Conservation (phyloP, 306 rosid species). For the Prunus mume region DNA sequence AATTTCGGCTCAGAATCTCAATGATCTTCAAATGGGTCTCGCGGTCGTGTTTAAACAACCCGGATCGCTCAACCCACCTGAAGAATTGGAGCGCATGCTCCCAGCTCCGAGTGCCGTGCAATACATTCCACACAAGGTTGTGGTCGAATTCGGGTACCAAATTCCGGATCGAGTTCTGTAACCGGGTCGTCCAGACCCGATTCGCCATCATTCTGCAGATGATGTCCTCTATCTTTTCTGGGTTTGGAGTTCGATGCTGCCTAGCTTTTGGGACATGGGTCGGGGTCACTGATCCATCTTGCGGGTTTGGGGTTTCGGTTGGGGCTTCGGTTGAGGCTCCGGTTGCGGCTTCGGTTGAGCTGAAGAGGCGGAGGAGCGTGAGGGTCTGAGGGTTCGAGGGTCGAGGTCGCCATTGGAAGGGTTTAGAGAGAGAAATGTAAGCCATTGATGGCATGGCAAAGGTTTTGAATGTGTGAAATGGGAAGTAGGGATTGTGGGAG, state of each 20-base stretch:
- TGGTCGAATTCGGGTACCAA: constrained; percentile 64
- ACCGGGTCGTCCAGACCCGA: constrained; percentile 93
- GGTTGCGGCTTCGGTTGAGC: constrained; percentile 19
- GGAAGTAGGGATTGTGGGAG: background rate
- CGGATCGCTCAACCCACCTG: constrained; percentile 86
- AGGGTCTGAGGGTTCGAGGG: constrained; percentile 27
- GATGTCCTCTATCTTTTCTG: constrained; percentile 48
- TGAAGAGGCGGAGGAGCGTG: constrained; percentile 31
- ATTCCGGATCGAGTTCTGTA: constrained; percentile 72
- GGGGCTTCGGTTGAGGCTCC: background rate
- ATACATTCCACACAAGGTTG: constrained; percentile 64
- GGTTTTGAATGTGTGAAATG: background rate
- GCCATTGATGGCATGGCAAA: constrained; percentile 40
- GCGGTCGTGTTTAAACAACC: constrained; percentile 59
- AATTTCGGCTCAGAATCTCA: constrained; percentile 64
- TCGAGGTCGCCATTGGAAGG: constrained; percentile 38
- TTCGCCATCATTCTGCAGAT: constrained; percentile 74
- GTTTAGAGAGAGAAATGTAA: constrained; percentile 47
- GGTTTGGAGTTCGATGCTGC: constrained; percentile 22
- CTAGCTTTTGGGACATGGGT: constrained; percentile 36
- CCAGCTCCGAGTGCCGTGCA: constrained; percentile 55
- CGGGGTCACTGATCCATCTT: constrained; percentile 4
- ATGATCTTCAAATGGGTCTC: constrained; percentile 74
- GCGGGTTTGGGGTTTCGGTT: constrained; percentile 3
- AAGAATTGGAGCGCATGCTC: constrained; percentile 83